Evolutionary conservation across 257 asterid species (phyloP), one percentile per base, ranked within the genome.

Genomic region (Osmanthus fragrans): DNA sequence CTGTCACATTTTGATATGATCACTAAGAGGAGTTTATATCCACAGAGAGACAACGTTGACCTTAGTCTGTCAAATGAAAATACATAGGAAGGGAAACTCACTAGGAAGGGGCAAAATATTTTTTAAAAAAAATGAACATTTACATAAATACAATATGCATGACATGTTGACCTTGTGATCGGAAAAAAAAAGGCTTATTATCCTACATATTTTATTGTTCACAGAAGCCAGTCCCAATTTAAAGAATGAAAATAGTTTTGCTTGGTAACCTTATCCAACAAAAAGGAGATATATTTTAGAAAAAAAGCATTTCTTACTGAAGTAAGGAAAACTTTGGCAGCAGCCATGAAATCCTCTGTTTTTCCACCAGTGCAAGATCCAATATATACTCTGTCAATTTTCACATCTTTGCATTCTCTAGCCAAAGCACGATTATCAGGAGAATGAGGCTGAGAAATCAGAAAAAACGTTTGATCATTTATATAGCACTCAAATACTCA

Each of bases 391-490:
- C n/a, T n/a, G n/a, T n/a, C n/a, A n/a, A n/a, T n/a, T n/a, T n/a
- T 91, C 85, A 93, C 97, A 79, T 93, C 97, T 87, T 88, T 86
- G 91, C 99, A 93, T 85, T 93, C 98, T 84, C 98, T 85, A 30
- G 98, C 98, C 85, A 93, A 86, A 76, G 98, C 99, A 70, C 96
- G 97, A 72, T 95, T 95, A 87, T 88, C 99, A 0, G 98, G 99
- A 77, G 99, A 93, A 87, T 93, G 98, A 73, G 97, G 99, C 99
- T 91, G 87, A 74, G 73, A 85, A 60, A 76, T 71, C 74, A 73
- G 4, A 77, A 2, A n/a, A 18, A 23, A 47, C 5, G 56, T 74
- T 77, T 39, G 80, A 69, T 32, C 23, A 66, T 54, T 9, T 47
- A 39, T 30, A 73, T 36, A 40, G 40, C 39, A 19, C 36, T 70